A percentile compares a stretch with the other conserved stretches of the same genome.
These are phyloP conservation scores for Anisodus tanguticus DNA, from an alignment of 257 asterid genomes.

Conservation along the genomic window DNA sequence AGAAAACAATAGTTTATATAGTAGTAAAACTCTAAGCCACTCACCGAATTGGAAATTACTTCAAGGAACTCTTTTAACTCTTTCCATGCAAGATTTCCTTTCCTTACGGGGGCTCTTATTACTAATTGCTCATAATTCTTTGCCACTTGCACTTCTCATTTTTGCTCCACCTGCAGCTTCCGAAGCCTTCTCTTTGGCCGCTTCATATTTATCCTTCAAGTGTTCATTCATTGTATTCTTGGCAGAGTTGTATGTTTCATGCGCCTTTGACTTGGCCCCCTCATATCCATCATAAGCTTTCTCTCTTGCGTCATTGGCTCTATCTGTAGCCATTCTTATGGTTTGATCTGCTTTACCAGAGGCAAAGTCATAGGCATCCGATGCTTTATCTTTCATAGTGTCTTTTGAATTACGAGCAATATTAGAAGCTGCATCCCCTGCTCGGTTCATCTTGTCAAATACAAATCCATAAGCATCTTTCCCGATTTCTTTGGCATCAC, in stretches of 20 bases:
- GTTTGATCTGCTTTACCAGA: constrained; percentile 20
- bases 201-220: constrained; percentile 49
- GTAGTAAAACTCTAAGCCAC: neutral
- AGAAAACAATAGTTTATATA: neutral
- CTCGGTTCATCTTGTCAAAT: constrained; percentile 22
- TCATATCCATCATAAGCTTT: constrained; percentile 35
- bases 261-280: constrained; percentile 42
- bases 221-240: constrained; percentile 45
- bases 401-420: constrained; percentile 39
- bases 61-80: neutral
- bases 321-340: constrained; percentile 48
- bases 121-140: constrained; percentile 40
- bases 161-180: constrained; percentile 54
- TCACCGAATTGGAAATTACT: neutral
- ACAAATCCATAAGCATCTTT: constrained; percentile 29
- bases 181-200: constrained; percentile 62
- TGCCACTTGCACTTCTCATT: constrained; percentile 34
- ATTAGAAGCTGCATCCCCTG: constrained; percentile 40
- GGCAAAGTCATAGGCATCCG: constrained; percentile 6
- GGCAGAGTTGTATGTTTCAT: constrained; percentile 42
- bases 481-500: constrained; percentile 28
- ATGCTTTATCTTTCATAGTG: constrained; percentile 33
- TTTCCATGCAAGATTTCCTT: neutral
- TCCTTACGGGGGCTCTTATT: neutral
- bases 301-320: constrained; percentile 43